Evolutionary conservation across 163 green algal species (phyloP).

Genomic region (Chloromonas sp.): DNA sequence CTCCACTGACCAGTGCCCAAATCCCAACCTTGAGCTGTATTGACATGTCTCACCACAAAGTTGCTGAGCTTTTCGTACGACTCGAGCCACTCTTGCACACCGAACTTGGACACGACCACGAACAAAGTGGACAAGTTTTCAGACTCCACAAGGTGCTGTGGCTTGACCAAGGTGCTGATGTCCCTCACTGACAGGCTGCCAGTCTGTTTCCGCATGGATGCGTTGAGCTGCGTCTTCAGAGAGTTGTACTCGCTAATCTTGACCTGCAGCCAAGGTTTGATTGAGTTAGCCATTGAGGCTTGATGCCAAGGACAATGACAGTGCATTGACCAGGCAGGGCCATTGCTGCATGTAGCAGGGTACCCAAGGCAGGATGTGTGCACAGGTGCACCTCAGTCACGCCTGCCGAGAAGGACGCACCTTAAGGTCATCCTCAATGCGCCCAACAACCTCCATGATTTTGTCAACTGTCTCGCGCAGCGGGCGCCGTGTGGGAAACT

Average conservation of each 20-base stretch:
- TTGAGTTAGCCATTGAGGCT: too few species aligned
- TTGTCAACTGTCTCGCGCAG: conserved; percentile 87
- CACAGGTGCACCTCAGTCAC: not conserved
- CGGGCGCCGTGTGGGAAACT: conserved; percentile 79
- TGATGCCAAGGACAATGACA: too few species aligned
- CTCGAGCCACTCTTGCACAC: conserved; percentile 72
- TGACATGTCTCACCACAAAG: conserved; percentile 70
- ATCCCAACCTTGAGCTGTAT: not conserved
- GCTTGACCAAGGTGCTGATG: conserved; percentile 49
- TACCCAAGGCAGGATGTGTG: not conserved
- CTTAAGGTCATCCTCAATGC: conserved; percentile 96
- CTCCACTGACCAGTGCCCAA: not conserved
- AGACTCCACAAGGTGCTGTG: conserved; percentile 70
- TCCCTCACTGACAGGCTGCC: conserved; percentile 82
- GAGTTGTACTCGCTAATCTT: conserved; percentile 83
- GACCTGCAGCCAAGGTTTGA: conserved; percentile 44
- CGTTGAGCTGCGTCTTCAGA: conserved; percentile 70
- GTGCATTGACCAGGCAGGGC: too few species aligned
- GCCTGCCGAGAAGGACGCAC: conserved; percentile 28
- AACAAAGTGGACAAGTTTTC: conserved; percentile 92
- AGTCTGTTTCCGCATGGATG: conserved; percentile 71
- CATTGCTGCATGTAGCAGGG: too few species aligned
- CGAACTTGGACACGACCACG: conserved; percentile 78
- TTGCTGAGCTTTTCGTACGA: conserved; percentile 86
- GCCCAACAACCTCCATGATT: conserved; percentile 77